Conservation (phyloP, 768 basidiomycete genomes). For the Hypholoma sublateritium region DNA sequence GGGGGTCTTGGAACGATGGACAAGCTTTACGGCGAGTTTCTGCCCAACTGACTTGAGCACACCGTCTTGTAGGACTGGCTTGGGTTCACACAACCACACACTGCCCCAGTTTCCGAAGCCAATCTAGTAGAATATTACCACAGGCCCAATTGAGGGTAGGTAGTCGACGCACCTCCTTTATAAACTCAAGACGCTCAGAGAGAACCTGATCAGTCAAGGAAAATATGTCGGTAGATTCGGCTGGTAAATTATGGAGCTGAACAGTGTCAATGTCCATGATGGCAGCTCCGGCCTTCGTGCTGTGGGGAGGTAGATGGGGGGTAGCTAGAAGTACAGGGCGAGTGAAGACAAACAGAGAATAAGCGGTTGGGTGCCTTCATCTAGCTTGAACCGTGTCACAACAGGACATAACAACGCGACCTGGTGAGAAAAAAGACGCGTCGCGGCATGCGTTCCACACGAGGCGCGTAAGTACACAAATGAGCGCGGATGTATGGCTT, state of each 20-base stretch:
- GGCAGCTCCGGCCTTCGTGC: slow-evolving; percentile 22
- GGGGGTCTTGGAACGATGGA: slow-evolving; percentile 81
- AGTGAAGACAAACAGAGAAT: slow-evolving; percentile 35
- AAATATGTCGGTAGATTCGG: slow-evolving; percentile 60
- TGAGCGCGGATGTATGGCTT: background rate
- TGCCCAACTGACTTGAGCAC: slow-evolving; percentile 40
- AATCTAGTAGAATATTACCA: slow-evolving; percentile 48
- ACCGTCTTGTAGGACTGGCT: slow-evolving; percentile 39
- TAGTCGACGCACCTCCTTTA: slow-evolving; percentile 60
- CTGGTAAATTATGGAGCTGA: slow-evolving; percentile 27
- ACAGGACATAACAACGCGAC: slow-evolving; percentile 41
- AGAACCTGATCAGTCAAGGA: slow-evolving; percentile 73
- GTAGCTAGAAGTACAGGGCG: slow-evolving; percentile 57
- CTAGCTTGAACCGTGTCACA: slow-evolving; percentile 37
- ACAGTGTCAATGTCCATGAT: slow-evolving; percentile 37
- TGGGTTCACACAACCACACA: slow-evolving; percentile 79
- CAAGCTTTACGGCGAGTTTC: slow-evolving; percentile 90
- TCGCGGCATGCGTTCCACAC: slow-evolving; percentile 24
- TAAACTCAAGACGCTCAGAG: slow-evolving; percentile 69
- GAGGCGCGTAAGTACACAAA: slow-evolving; percentile 13
- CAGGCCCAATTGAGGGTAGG: slow-evolving; percentile 1
- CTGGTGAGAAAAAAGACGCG: slow-evolving; percentile 31
- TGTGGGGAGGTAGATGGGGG: slow-evolving; percentile 47
- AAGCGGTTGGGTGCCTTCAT: slow-evolving; percentile 13
- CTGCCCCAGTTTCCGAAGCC: slow-evolving; percentile 94